These are phyloP conservation scores for Eutypa lata DNA, from an alignment of 2,329 filamentous ascomycete species.

Conservation along the genomic window DNA sequence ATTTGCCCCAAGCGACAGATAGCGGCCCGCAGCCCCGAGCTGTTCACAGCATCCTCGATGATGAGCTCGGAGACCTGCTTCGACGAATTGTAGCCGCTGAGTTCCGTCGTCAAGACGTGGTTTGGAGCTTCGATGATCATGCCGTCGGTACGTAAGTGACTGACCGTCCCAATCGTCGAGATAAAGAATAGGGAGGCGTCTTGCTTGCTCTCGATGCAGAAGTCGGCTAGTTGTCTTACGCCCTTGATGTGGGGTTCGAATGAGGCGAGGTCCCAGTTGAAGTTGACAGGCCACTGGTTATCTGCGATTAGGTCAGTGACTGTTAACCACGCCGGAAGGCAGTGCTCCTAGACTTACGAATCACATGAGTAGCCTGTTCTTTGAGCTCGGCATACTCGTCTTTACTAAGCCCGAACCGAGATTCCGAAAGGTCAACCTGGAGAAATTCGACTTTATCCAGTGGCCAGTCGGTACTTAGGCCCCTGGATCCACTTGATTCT, in stretches of 20 bases:
- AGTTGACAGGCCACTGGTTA: conserved; percentile 40
- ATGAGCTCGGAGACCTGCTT: conserved; percentile 7
- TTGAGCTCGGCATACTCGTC: conserved; percentile 5
- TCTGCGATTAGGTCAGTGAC: conserved; percentile 11
- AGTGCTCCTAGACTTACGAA: conserved; percentile 1
- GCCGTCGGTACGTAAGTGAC: background rate
- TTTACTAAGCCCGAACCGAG: conserved; percentile 6
- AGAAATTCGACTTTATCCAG: conserved; percentile 10
- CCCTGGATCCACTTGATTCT: conserved; percentile 5
- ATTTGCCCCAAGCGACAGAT: conserved; percentile 5
- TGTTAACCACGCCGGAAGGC: background rate
- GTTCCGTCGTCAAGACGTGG: conserved; percentile 1
- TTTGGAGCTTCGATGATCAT: conserved; percentile 5
- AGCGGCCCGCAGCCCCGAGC: conserved; percentile 4
- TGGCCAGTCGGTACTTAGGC: conserved; percentile 1
- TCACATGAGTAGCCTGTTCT: conserved; percentile 4
- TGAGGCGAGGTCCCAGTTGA: conserved; percentile 26
- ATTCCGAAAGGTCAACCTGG: conserved; percentile 9
- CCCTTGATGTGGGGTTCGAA: conserved; percentile 34
- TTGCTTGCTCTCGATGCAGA: conserved; percentile 2
- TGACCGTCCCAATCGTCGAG: conserved; percentile 6
- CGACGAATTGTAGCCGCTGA: conserved; percentile 8
- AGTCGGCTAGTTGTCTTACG: conserved; percentile 34
- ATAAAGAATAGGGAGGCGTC: conserved; percentile 7
- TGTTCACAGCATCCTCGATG: background rate